These are phyloP conservation scores for Melocanna baccifera DNA, from an alignment of 176 grass and related monocot species.

Conservation along the genomic window DNA sequence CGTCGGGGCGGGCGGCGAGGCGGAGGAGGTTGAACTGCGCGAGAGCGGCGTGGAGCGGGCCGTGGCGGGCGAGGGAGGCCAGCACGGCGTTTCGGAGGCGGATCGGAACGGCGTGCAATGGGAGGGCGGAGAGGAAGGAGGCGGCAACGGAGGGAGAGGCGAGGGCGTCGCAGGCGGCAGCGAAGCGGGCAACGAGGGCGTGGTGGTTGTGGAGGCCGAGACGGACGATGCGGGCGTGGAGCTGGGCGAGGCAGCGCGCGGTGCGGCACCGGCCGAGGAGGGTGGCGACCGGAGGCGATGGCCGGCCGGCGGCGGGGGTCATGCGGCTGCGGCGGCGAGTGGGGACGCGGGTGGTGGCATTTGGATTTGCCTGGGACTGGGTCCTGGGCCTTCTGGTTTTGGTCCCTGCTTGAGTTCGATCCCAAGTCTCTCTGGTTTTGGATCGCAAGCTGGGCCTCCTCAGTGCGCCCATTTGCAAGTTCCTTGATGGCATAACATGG, in stretches of 20 bases:
- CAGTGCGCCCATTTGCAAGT: background rate
- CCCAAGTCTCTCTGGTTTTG: background rate
- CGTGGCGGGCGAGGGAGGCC: slow-evolving; percentile 57
- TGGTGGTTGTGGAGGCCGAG: slow-evolving; percentile 60
- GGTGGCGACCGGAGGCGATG: slow-evolving; percentile 42
- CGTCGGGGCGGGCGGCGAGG: slow-evolving; percentile 41
- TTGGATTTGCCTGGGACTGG: background rate
- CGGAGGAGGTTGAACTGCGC: slow-evolving; percentile 56
- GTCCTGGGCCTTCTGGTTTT: background rate
- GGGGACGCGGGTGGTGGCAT: slow-evolving; percentile 6
- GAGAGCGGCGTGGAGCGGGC: slow-evolving; percentile 46
- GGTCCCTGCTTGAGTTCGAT: background rate
- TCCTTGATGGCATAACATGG: background rate
- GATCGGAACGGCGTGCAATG: slow-evolving; percentile 45
- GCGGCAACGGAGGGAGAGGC: slow-evolving; percentile 41
- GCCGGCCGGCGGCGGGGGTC: slow-evolving; percentile 37
- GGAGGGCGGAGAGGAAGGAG: slow-evolving; percentile 42
- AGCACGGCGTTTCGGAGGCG: slow-evolving; percentile 54
- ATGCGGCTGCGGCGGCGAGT: slow-evolving; percentile 35
- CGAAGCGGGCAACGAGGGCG: slow-evolving; percentile 61
- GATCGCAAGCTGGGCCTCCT: background rate
- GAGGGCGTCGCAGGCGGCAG: slow-evolving; percentile 59
- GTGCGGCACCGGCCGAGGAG: slow-evolving; percentile 43
- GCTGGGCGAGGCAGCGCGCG: slow-evolving; percentile 38
- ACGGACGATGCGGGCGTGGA: slow-evolving; percentile 48